Percentiles rank a stretch among this genome's conserved stretches.
Conservation (phyloP, 768 basidiomycete genomes). For the Candolleomyces eurysporus region DNA sequence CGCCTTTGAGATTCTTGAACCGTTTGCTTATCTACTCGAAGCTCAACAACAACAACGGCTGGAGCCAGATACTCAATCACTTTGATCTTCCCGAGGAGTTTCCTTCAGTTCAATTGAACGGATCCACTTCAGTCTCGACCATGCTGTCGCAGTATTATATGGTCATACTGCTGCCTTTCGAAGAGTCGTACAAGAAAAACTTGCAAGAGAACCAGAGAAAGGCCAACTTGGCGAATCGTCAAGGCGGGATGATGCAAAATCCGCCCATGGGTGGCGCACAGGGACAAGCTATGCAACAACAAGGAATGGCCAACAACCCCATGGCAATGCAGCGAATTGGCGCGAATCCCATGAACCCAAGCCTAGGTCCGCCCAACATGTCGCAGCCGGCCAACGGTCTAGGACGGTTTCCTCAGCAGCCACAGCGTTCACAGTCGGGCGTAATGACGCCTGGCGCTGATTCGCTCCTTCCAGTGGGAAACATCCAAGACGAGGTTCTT, state of each 20-base stretch:
- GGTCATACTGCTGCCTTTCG: slow-evolving; percentile 65
- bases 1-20: slow-evolving; percentile 9
- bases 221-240: slow-evolving; percentile 43
- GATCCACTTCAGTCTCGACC: slow-evolving; percentile 46
- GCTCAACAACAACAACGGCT: slow-evolving; percentile 53
- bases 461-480: slow-evolving; percentile 3
- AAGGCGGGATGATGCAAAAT: slow-evolving; percentile 27
- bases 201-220: slow-evolving; percentile 59
- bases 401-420: slow-evolving; percentile 10
- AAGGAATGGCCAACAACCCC: slow-evolving; percentile 14
- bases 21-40: slow-evolving; percentile 21
- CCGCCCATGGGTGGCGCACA: slow-evolving; percentile 20
- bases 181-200: slow-evolving; percentile 66
- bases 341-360: slow-evolving; percentile 8
- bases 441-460: slow-evolving; percentile 5
- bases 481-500: slow-evolving; percentile 37
- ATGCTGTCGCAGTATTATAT: slow-evolving; percentile 60
- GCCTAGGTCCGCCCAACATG: not conserved
- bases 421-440: slow-evolving; percentile 12
- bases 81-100: slow-evolving; percentile 63
- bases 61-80: slow-evolving; percentile 51
- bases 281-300: slow-evolving; percentile 20
- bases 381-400: slow-evolving; percentile 6
- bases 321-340: slow-evolving; percentile 23
- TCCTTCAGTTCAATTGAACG: slow-evolving; percentile 43